Evolutionary conservation across 768 basidiomycete genomes (phyloP), one percentile per base, ranked within the genome.

Genomic region (Rhodotorula babjevae): DNA sequence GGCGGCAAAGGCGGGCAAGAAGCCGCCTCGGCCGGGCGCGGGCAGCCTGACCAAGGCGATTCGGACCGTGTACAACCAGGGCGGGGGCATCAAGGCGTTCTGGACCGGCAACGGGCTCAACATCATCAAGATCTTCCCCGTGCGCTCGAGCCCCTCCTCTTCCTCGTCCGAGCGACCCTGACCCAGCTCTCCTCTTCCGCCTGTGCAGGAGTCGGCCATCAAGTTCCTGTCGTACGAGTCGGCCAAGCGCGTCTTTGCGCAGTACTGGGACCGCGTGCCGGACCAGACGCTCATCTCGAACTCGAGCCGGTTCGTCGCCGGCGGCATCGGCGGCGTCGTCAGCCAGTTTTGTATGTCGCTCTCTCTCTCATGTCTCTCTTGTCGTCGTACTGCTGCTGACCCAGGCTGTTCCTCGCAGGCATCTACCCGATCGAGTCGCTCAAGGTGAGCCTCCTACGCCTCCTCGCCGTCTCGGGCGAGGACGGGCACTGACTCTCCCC

Each of bases 341-440:
- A 92, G 91, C 82, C 93, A 96, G 84, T 84, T 95, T 40, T 88
- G 92, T 91, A 74, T 80, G 89, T 82, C 27, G 3, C 11, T 12
- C n/a, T 16, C 27, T n/a, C n/a, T 9, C 6, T 55, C 53, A n/a
- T n/a, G n/a, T n/a, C n/a, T n/a, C 27, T 25, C n/a, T 27, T 10
- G 49, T 27, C n/a, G 40, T 16, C 6, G n/a, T n/a, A n/a, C n/a
- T n/a, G n/a, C n/a, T n/a, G 11, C 31, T 58, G 53, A 59, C 58
- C 5, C 53, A 25, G 31, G 53, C 42, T 9, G 18, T n/a, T n/a
- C 23, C 40, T 60, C 53, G 11, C 60, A 93, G 93, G 91, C 73
- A 97, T 97, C 82, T 97, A 96, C 81, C 93, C 94, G 3, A 87
- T 97, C 76, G 96, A 98, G 81, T 97, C 95, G 5, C 82, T 98